A percentile compares a stretch with the other conserved stretches of the same genome.
Conservation (phyloP, 495 filamentous ascomycete genomes). For the Xylaria cubensis region DNA sequence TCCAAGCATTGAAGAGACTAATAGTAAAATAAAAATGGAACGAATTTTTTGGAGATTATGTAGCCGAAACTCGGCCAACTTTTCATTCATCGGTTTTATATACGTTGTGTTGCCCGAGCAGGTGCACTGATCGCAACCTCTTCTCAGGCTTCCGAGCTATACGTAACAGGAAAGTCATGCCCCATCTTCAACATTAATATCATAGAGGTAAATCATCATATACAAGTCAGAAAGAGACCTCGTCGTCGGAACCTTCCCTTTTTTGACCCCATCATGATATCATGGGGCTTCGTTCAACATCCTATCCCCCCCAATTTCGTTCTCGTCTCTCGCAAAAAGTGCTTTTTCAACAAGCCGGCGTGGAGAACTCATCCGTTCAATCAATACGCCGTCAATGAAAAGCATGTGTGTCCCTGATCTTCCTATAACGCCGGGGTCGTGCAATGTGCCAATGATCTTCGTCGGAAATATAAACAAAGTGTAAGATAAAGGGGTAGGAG, state of each 20-base stretch:
- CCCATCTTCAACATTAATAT: conserved; percentile 27
- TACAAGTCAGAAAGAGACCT: conserved; percentile 26
- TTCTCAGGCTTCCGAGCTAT: not conserved
- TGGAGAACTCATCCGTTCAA: conserved; percentile 2
- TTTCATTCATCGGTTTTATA: conserved; percentile 14
- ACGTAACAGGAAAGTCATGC: conserved; percentile 5
- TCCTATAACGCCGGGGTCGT: conserved; percentile 26
- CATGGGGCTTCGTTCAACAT: conserved; percentile 5
- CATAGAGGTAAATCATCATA: conserved; percentile 33
- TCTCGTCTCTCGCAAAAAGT: conserved; percentile 4
- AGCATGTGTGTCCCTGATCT: not conserved
- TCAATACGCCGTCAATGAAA: conserved; percentile 17
- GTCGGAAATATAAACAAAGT: conserved; percentile 31
- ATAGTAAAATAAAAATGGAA: not conserved
- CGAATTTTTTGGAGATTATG: not conserved
- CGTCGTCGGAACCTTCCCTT: not conserved
- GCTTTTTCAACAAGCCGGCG: not conserved
- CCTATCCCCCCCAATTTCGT: not conserved
- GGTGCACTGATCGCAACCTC: not conserved
- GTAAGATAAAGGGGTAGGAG: not conserved
- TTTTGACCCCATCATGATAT: conserved; percentile 21
- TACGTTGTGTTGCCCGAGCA: not conserved
- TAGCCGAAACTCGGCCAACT: not conserved
- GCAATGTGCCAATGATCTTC: conserved; percentile 21
- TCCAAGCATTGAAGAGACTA: not conserved